phyloP scores from a whole-genome alignment of 2,329 filamentous ascomycete genomes.

The Phialophora tarda region DNA sequence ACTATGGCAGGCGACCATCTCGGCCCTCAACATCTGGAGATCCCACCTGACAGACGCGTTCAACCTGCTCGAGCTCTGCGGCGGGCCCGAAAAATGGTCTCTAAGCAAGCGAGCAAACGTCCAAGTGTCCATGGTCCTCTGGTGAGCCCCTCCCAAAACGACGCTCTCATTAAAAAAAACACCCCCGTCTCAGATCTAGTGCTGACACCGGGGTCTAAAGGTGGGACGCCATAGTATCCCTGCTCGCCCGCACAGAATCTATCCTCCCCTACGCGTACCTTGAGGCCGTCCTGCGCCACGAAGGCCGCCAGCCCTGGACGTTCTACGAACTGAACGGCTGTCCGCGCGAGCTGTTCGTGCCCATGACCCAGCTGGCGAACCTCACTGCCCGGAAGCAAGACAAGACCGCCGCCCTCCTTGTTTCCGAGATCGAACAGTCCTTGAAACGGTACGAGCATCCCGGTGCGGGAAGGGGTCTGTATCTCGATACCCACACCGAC shows the following conservation, averaged over 20 bases:
- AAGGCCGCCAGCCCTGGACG: conserved; percentile 26
- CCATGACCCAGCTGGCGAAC: conserved; percentile 23
- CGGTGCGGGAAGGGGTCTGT: conserved; percentile 5
- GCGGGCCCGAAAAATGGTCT: conserved; percentile 17
- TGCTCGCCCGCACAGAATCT: conserved; percentile 19
- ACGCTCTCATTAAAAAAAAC: not conserved
- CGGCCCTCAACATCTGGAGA: conserved; percentile 20
- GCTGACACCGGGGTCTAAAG: not conserved
- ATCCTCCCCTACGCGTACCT: conserved; percentile 22
- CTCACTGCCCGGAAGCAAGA: conserved; percentile 6
- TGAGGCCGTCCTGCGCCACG: conserved; percentile 20
- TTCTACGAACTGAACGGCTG: conserved; percentile 29
- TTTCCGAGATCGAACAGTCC: conserved; percentile 23
- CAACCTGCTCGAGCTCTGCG: conserved; percentile 18
- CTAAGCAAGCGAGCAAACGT: conserved; percentile 7
- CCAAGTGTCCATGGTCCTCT: conserved; percentile 21
- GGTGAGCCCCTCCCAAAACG: not conserved
- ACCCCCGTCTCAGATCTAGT: not conserved
- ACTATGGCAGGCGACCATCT: conserved; percentile 10
- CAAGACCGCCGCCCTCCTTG: not conserved
- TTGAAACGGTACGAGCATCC: conserved; percentile 16
- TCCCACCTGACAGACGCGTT: conserved; percentile 17
- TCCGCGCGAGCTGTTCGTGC: conserved; percentile 26
- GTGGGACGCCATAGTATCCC: conserved; percentile 27
- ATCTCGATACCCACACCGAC: not conserved